phyloP scores from a whole-genome alignment of 2,329 filamentous ascomycete species.

The Pseudovirgaria hyperparasitica region DNA sequence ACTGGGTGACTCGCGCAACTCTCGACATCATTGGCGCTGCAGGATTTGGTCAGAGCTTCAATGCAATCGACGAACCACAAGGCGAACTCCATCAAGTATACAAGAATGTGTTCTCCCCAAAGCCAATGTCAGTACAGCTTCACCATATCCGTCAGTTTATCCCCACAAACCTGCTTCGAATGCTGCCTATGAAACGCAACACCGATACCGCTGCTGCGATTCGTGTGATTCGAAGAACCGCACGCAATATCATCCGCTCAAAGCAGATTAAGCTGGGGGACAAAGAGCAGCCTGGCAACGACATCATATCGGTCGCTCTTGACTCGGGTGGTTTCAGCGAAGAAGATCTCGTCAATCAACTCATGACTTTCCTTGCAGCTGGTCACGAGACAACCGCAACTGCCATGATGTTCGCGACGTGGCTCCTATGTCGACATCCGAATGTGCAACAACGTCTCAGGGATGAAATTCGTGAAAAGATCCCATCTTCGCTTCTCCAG shows the following conservation, averaged over 20 bases:
- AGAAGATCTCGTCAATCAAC: constrained; percentile 31
- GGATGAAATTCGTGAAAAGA: constrained; percentile 42
- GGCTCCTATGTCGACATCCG: constrained; percentile 50
- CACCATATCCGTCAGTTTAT: constrained; percentile 35
- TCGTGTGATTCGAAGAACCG: constrained; percentile 16
- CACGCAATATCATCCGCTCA: constrained; percentile 28
- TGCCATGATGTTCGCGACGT: constrained; percentile 58
- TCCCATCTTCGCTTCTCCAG: constrained; percentile 5
- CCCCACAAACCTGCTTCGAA: constrained; percentile 14
- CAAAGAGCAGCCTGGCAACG: constrained; percentile 25
- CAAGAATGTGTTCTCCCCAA: constrained; percentile 28
- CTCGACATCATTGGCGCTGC: constrained; percentile 24
- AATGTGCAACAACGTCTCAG: constrained; percentile 53
- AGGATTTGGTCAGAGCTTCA: constrained; percentile 20
- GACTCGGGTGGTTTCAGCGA: constrained; percentile 34
- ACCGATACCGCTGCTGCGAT: constrained; percentile 10
- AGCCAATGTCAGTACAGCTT: constrained; percentile 28
- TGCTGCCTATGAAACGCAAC: constrained; percentile 24
- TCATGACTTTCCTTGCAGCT: constrained; percentile 37
- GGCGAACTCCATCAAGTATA: constrained; percentile 18
- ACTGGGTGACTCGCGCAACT: constrained; percentile 19
- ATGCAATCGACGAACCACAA: constrained; percentile 15
- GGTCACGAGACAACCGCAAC: constrained; percentile 60
- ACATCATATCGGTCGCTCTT: constrained; percentile 29
- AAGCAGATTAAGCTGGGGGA: constrained; percentile 23